Base-by-base conservation (phyloP, 768 basidiomycete genomes). In the Termitomyces sp. region DNA sequence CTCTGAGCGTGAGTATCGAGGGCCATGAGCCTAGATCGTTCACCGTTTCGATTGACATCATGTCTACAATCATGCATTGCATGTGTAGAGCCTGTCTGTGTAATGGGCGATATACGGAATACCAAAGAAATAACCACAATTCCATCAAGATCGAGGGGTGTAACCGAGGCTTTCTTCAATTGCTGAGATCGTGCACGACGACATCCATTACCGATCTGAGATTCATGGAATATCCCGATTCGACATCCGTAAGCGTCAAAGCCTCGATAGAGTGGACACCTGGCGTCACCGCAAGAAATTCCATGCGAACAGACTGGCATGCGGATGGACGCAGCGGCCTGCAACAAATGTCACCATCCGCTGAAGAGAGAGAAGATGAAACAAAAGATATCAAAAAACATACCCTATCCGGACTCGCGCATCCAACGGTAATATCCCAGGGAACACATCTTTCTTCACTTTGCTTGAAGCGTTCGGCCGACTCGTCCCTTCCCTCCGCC, bases 271-370 rank as follows among this genome's bases (percentile, higher is more conserved):
- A 77, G 66, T 94, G 91, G 2, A 93, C 84, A 3, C 93, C 93
- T 20, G 91, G 86, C 8, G 82, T 79, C 48, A 95, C 74, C 3
- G 93, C 91, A 46, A 95, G 72, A 65, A 94, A 93, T 58, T 88
- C 82, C 87, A 95, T 92, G 40, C 90, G 78, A 26, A 94, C 89
- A 20, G 89, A 91, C 69, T 94, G 92, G 67, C 91, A 92, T 1
- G 90, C 87, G 12, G 84, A 84, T 4, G 92, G 88, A n/a, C 82
- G 77, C 20, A 94, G 77, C 13, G 92, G 92, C 12, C 91, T 93
- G 62, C 10, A 54, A n/a, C 10, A 4, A 49, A 27, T 2, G 43
- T 59, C 4, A 37, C 13, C 18, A 24, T 6, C 20, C 22, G 55
- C 32, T 42, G 33, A 56, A 2, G 7, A 36, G 18, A 36, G 16